Evolutionary conservation across 2,329 filamentous ascomycete genomes (phyloP), one percentile per base, ranked within the genome.

Genomic region (Coniochaeta sp.): DNA sequence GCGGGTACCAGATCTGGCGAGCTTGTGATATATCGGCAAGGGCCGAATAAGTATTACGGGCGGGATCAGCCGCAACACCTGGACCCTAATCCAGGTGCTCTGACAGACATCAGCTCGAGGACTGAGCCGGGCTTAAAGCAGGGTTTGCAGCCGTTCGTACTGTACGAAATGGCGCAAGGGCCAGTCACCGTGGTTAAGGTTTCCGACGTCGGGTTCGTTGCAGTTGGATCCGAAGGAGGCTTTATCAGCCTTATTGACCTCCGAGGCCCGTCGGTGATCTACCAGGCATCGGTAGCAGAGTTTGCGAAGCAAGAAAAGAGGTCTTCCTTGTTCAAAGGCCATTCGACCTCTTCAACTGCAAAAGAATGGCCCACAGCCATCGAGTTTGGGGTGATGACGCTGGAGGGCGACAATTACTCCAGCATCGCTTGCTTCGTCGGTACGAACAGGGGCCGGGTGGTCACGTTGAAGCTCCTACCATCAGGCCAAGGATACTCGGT

Each of bases 331-430:
- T 79, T 87, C 62, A 83, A 81, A 73, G 77, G 76, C 14, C 81
- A 79, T 60, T 82, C 79, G 30, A 34, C 2, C 12, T 73, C 77
- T 26, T 72, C 80, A 5, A 70, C 77, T 1, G 63, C 67, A 3
- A 81, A 80, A 55, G 93, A 97, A 68, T 96, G 87, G 83, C 86
- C 91, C 0, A 91, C 91, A 0, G 81, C 79, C 32, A 86, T 98
- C 30, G 91, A 97, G 69, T 99, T 98, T 75, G 91, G 91, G 58
- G 91, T 96, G 55, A 88, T 99, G 86, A 96, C 90, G 3, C 77
- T 97, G 4, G 95, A 98, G 50, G 90, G 89, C n/a, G 93, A 98
- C 69, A 87, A 91, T 64, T 99, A 96, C 71, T 98, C 95, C 1
- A 97, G 92, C 68, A 96, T 99, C 60, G 86, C 89, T 61, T 89